phyloP scores from a whole-genome alignment of 2,329 filamentous ascomycete genomes.

The Geosmithia morbida region DNA sequence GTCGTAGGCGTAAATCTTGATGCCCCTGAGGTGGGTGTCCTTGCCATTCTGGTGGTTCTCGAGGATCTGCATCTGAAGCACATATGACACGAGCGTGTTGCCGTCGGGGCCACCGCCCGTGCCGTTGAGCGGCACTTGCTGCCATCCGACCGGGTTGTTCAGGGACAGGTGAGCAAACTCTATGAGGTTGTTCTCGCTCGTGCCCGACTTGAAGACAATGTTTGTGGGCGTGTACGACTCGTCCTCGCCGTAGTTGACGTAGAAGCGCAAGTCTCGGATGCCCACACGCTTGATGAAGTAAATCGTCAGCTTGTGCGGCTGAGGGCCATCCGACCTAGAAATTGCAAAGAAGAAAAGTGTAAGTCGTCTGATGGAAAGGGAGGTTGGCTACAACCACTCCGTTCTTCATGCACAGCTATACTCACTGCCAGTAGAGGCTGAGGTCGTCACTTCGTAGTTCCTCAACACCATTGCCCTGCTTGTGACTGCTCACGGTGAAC shows the following conservation, averaged over 20 bases:
- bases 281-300: constrained; percentile 76
- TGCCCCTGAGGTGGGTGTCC: constrained; percentile 88
- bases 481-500: constrained; percentile 71
- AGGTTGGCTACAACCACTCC: no score
- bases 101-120: constrained; percentile 46
- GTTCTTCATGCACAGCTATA: constrained; percentile 3
- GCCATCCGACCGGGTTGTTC: constrained; percentile 73
- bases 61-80: constrained; percentile 78
- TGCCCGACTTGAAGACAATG: constrained; percentile 79
- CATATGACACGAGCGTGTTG: constrained; percentile 71
- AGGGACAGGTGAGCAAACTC: constrained; percentile 75
- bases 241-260: constrained; percentile 82
- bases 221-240: constrained; percentile 95
- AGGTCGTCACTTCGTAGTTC: constrained; percentile 63
- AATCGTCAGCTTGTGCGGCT: constrained; percentile 69
- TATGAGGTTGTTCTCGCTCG: constrained; percentile 79
- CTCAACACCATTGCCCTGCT: constrained; percentile 65
- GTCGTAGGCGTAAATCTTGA: constrained; percentile 66
- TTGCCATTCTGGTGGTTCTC: constrained; percentile 99
- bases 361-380: not conserved
- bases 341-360: not conserved
- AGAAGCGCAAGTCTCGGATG: constrained; percentile 66
- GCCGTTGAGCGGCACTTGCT: constrained; percentile 55
- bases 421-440: constrained; percentile 65
- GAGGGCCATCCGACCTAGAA: constrained; percentile 64